Conservation (phyloP, 1,139 yeast species). For the Suhomyces chickasaworum region DNA sequence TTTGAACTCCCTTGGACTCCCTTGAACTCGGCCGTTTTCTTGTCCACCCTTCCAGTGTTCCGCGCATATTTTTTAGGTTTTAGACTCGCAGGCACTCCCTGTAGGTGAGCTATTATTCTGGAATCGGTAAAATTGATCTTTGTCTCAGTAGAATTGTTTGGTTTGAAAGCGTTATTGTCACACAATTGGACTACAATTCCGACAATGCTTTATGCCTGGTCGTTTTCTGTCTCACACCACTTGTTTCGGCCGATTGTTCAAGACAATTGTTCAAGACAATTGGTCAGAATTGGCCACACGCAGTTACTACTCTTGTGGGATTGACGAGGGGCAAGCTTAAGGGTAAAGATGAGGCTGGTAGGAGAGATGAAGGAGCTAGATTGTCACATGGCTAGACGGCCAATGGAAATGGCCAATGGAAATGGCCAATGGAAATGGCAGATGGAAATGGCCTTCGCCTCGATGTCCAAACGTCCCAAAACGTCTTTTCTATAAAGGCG, state of each 20-base stretch:
- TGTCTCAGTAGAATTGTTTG: constrained; percentile 8
- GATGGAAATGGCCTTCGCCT: not conserved
- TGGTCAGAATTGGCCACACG: not conserved
- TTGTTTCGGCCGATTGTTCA: not conserved
- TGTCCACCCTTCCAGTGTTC: not conserved
- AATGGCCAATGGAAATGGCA: too few relatives aligned
- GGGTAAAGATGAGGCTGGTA: too few relatives aligned
- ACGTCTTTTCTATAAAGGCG: not conserved
- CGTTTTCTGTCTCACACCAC: constrained; percentile 6
- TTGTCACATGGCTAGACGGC: too few relatives aligned
- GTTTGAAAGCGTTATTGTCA: constrained; percentile 6
- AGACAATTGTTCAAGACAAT: not conserved
- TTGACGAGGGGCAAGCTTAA: too few relatives aligned
- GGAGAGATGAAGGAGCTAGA: too few relatives aligned
- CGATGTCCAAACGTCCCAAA: constrained; percentile 2
- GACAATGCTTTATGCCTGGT: constrained; percentile 3
- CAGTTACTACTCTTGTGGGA: not conserved
- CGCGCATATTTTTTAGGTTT: constrained; percentile 2
- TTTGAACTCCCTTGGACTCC: too few relatives aligned
- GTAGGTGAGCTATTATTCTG: constrained; percentile 6
- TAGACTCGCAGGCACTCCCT: constrained; percentile 9
- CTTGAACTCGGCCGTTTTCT: not conserved
- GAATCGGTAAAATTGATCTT: constrained; percentile 12
- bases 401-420: too few relatives aligned
- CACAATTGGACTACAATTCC: not conserved